These are phyloP conservation scores for Pythium aristosporum DNA, from an alignment of 352 stramenopile species.

Conservation along the genomic window DNA sequence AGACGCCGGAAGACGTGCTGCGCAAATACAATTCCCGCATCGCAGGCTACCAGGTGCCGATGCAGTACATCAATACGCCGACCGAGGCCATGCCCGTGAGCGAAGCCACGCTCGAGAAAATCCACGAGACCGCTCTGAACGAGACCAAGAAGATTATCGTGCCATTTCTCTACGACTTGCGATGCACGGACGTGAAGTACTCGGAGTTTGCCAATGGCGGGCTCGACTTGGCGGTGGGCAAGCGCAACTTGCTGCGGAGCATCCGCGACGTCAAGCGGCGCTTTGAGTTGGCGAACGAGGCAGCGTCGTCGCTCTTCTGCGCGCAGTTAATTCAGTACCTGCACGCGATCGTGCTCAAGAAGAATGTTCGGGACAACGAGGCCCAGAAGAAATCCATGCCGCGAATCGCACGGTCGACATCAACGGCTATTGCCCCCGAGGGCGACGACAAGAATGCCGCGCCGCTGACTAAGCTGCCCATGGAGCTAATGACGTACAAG, in stretches of 20 bases:
- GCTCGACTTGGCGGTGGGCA: conserved; percentile 55
- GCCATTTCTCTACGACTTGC: conserved; percentile 56
- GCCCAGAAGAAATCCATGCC: conserved; percentile 47
- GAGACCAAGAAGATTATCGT: conserved; percentile 48
- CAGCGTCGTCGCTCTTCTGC: conserved; percentile 65
- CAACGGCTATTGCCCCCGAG: conserved; percentile 48
- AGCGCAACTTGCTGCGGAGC: conserved; percentile 56
- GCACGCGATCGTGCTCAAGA: conserved; percentile 64
- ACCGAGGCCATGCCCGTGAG: conserved; percentile 66
- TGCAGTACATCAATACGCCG: conserved; percentile 49
- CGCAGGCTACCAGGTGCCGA: conserved; percentile 48
- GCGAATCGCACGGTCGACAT: conserved; percentile 42
- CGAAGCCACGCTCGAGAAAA: conserved; percentile 32
- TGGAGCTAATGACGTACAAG: conserved; percentile 77
- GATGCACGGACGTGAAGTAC: conserved; percentile 32
- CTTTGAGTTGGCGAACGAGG: conserved; percentile 66
- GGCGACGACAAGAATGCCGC: conserved; percentile 25
- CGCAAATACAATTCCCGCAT: conserved; percentile 48
- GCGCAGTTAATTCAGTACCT: conserved; percentile 62
- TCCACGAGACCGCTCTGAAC: conserved; percentile 52
- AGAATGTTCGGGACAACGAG: conserved; percentile 64
- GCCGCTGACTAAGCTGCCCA: conserved; percentile 48
- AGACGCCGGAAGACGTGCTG: conserved; percentile 50
- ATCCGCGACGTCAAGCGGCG: conserved; percentile 41
- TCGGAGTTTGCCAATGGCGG: conserved; percentile 40